Evolutionary conservation across 495 filamentous ascomycete species (phyloP).

Genomic region (Articulospora tetracladia): DNA sequence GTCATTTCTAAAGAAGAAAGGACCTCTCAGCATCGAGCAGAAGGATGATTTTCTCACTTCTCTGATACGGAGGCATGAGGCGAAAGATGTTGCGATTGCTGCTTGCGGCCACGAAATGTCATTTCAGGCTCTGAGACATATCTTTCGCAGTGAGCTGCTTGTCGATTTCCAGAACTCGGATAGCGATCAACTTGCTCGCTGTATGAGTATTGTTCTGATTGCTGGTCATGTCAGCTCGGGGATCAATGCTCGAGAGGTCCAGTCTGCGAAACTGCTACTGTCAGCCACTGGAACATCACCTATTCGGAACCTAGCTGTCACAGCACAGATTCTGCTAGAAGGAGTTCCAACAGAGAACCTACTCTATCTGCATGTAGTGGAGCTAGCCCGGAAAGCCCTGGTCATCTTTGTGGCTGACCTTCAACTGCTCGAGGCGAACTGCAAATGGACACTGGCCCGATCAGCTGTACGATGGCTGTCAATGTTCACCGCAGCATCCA

Average conservation of each 20-base stretch:
- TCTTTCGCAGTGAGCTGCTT: background rate
- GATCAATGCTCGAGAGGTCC: background rate
- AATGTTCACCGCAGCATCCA: background rate
- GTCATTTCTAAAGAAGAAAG: constrained; percentile 4
- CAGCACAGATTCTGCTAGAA: background rate
- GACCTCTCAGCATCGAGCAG: background rate
- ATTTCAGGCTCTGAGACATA: background rate
- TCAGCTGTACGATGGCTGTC: background rate
- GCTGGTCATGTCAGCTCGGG: constrained; percentile 2
- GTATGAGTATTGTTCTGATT: background rate
- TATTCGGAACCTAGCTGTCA: background rate
- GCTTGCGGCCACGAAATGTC: constrained; percentile 10
- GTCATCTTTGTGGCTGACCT: background rate
- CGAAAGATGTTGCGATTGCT: constrained; percentile 10
- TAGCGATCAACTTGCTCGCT: background rate
- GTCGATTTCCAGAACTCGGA: background rate
- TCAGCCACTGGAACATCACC: background rate
- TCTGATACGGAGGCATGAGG: background rate
- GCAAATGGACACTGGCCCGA: background rate
- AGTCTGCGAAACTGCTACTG: background rate
- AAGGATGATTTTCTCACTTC: background rate
- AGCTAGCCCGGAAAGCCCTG: background rate
- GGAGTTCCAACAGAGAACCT: background rate
- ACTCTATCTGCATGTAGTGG: background rate
- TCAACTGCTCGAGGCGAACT: background rate